Evolutionary conservation across 768 basidiomycete genomes (phyloP).

Genomic region (Boletus rubroflammeus): DNA sequence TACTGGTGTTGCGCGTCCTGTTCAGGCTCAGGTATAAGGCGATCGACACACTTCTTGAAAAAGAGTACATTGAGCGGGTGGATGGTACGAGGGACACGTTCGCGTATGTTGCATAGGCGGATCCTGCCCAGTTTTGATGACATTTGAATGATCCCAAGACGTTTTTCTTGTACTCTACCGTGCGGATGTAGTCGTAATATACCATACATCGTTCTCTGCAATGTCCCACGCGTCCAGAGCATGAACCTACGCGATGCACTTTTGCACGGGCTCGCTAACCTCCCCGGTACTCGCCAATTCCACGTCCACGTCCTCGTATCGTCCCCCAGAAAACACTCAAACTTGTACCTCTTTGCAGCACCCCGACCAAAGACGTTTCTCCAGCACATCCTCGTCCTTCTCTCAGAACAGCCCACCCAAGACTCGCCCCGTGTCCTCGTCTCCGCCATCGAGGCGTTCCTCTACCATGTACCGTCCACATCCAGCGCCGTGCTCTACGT

Average conservation of each 20-base stretch:
- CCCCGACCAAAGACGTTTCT: slow-evolving; percentile 64
- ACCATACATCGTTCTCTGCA: slow-evolving; percentile 5
- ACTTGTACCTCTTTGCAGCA: slow-evolving; percentile 71
- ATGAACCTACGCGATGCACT: slow-evolving; percentile 61
- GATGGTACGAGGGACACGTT: slow-evolving; percentile 84
- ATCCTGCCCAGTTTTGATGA: neutral
- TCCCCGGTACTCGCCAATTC: slow-evolving; percentile 69
- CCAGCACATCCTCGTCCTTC: slow-evolving; percentile 74
- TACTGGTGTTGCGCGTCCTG: neutral
- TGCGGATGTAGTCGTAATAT: slow-evolving; percentile 20
- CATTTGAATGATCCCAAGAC: neutral
- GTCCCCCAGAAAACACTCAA: slow-evolving; percentile 59
- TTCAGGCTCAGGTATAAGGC: slow-evolving; percentile 44
- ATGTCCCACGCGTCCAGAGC: slow-evolving; percentile 17
- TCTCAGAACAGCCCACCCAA: slow-evolving; percentile 56
- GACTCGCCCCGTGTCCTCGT: slow-evolving; percentile 60
- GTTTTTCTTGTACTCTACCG: slow-evolving; percentile 12
- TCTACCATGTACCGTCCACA: slow-evolving; percentile 73
- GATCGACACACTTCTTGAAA: slow-evolving; percentile 89
- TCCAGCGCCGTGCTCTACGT: slow-evolving; percentile 77
- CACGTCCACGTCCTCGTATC: slow-evolving; percentile 75
- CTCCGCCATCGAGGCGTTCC: slow-evolving; percentile 70
- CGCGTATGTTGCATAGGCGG: slow-evolving; percentile 34
- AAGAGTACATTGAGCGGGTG: slow-evolving; percentile 96
- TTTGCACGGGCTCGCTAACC: slow-evolving; percentile 46